Evolutionary conservation across 1,284 basidiomycete species (phyloP).

Genomic region (Gomphus bonarii): DNA sequence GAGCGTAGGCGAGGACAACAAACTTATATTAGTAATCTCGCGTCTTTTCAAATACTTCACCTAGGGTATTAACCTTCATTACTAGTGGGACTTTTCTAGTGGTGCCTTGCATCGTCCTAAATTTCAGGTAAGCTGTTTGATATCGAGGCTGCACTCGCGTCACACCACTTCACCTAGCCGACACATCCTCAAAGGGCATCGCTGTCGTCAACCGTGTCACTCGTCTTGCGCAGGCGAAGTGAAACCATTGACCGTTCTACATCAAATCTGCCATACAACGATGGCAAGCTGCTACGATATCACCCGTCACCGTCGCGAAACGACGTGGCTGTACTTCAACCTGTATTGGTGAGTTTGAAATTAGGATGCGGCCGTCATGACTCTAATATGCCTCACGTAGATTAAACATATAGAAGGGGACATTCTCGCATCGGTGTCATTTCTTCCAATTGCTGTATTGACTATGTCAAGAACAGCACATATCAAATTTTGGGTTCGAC

Average conservation of each 20-base stretch:
- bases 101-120: slow-evolving; percentile 69
- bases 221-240: slow-evolving; percentile 45
- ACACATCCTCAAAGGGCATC: slow-evolving; percentile 54
- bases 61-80: slow-evolving; percentile 2
- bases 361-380: slow-evolving; percentile 3
- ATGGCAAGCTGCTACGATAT: slow-evolving; percentile 42
- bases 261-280: slow-evolving; percentile 36
- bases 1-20: slow-evolving; percentile 91
- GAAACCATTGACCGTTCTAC: slow-evolving; percentile 36
- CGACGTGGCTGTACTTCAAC: slow-evolving; percentile 85
- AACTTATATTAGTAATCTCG: slow-evolving; percentile 65
- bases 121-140: slow-evolving; percentile 27
- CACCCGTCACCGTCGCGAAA: slow-evolving; percentile 83
- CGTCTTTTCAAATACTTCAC: neutral
- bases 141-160: neutral
- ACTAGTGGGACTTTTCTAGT: slow-evolving; percentile 86
- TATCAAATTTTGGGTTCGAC: slow-evolving; percentile 78
- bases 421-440: slow-evolving; percentile 57
- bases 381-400: slow-evolving; percentile 28
- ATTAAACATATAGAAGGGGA: slow-evolving; percentile 69
- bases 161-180: slow-evolving; percentile 22
- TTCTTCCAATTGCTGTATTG: slow-evolving; percentile 66
- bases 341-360: slow-evolving; percentile 62
- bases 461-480: slow-evolving; percentile 65
- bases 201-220: slow-evolving; percentile 63